Conservation (phyloP, 306 rosid species). For the Fagus crenata region DNA sequence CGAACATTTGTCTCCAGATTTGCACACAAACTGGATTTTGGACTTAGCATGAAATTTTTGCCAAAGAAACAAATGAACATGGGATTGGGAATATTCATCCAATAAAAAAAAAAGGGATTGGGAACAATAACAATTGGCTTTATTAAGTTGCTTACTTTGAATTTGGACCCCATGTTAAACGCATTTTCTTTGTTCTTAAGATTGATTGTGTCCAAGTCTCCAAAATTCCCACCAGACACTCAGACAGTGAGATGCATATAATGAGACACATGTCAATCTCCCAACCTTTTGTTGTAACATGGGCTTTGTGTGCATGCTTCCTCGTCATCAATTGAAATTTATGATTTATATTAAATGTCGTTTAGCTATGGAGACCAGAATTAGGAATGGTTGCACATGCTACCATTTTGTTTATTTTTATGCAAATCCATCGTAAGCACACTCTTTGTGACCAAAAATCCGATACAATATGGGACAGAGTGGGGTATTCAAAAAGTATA, state of each 20-base stretch:
- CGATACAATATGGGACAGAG: neutral
- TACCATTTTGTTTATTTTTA: neutral
- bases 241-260: neutral
- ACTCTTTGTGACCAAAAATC: neutral
- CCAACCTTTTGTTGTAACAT: neutral
- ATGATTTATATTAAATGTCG: neutral
- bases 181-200: neutral
- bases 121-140: neutral
- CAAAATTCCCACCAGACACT: no score
- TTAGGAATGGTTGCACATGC: constrained; percentile 10
- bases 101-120: neutral
- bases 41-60: neutral
- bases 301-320: neutral
- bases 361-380: neutral
- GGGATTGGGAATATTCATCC: neutral
- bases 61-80: neutral
- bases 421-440: neutral
- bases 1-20: neutral
- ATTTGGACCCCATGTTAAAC: neutral
- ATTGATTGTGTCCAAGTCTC: no score
- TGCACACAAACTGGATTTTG: neutral
- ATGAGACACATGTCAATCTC: neutral
- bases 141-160: neutral
- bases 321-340: neutral
- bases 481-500: neutral